These are phyloP conservation scores for Gnomoniopsis smithogilvyi DNA, from an alignment of 2,329 filamentous ascomycete species.

Conservation along the genomic window DNA sequence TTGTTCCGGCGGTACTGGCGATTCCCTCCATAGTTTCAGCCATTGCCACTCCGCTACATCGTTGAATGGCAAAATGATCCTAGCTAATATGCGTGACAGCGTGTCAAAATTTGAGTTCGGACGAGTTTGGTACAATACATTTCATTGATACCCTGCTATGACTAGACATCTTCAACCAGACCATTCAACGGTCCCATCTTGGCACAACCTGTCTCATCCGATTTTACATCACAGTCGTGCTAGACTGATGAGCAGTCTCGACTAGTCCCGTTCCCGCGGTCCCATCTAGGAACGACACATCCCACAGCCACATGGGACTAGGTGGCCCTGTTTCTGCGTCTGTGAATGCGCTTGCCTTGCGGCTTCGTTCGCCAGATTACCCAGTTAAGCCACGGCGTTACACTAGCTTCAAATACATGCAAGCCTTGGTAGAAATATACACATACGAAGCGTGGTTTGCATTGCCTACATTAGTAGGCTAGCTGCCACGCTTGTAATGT, in stretches of 20 bases:
- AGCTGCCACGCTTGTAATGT: no score
- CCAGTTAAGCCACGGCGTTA: background rate
- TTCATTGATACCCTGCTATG: background rate
- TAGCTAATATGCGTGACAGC: no score
- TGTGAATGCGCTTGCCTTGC: background rate
- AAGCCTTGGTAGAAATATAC: slow-evolving; percentile 1
- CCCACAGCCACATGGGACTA: background rate
- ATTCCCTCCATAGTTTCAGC: no score
- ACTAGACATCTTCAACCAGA: background rate
- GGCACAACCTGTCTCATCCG: slow-evolving; percentile 7
- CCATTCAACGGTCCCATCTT: background rate
- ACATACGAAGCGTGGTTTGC: slow-evolving; percentile 1
- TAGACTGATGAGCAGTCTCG: background rate
- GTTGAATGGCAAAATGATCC: no score
- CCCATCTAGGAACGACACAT: background rate
- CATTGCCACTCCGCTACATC: no score
- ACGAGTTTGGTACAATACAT: background rate
- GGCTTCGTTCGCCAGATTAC: no score
- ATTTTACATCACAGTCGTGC: background rate
- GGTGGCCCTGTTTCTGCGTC: background rate
- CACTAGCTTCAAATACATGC: no score
- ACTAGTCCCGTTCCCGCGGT: background rate
- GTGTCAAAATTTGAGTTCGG: background rate
- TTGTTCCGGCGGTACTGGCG: background rate
- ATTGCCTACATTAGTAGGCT: background rate